A percentile compares a stretch with the other conserved stretches of the same genome.
Conservation (phyloP, 805 yeast species). For the Cyberlindnera xylosilytica region DNA sequence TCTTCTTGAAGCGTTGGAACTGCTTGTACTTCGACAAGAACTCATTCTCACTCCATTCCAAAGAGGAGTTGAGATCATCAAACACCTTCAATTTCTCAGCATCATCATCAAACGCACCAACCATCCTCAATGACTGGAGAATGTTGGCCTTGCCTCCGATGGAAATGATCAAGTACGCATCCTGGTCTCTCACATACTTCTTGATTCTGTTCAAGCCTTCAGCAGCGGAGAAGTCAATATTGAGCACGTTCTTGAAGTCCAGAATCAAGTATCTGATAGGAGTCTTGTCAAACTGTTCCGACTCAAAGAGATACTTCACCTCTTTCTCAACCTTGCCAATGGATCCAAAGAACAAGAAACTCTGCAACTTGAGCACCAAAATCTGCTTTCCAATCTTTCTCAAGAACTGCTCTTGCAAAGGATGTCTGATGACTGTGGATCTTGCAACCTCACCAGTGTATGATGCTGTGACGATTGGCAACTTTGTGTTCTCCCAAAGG, state of each 20-base stretch:
- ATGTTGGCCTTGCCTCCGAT: slow-evolving; percentile 71
- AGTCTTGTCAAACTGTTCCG: slow-evolving; percentile 32
- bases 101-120: slow-evolving; percentile 60
- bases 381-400: slow-evolving; percentile 87
- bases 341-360: slow-evolving; percentile 91
- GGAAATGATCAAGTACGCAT: slow-evolving; percentile 70
- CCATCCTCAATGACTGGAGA: slow-evolving; percentile 71
- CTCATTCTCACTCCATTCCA: slow-evolving; percentile 96
- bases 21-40: slow-evolving; percentile 49
- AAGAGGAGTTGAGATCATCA: slow-evolving; percentile 75
- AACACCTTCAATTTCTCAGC: slow-evolving; percentile 58
- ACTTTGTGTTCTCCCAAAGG: slow-evolving; percentile 85
- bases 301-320: slow-evolving; percentile 63
- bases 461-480: slow-evolving; percentile 76
- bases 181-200: slow-evolving; percentile 66
- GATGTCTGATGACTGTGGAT: slow-evolving; percentile 89
- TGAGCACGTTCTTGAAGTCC: slow-evolving; percentile 79
- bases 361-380: slow-evolving; percentile 80
- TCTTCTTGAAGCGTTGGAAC: slow-evolving; percentile 25
- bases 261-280: slow-evolving; percentile 79
- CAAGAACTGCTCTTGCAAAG: slow-evolving; percentile 81
- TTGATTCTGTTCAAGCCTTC: slow-evolving; percentile 90
- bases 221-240: slow-evolving; percentile 91
- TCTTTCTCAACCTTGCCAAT: slow-evolving; percentile 85
- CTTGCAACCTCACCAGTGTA: slow-evolving; percentile 87